These are phyloP conservation scores for Phylloporus rhodoxanthus DNA, from an alignment of 768 basidiomycete genomes.

Conservation along the genomic window DNA sequence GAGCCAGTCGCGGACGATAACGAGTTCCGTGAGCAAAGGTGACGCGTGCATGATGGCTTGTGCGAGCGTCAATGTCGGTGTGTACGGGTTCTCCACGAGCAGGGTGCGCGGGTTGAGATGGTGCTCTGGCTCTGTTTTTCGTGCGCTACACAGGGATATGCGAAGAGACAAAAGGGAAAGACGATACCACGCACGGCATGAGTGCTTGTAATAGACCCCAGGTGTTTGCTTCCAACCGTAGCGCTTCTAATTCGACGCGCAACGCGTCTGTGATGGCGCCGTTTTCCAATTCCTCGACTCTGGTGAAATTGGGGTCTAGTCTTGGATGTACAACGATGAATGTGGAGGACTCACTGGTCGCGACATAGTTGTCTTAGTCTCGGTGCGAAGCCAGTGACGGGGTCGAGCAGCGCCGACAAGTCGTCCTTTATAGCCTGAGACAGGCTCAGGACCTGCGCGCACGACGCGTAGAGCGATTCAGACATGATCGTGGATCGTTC, in stretches of 20 bases:
- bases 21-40: slow-evolving; percentile 64
- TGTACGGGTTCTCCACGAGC: slow-evolving; percentile 72
- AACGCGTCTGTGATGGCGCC: slow-evolving; percentile 32
- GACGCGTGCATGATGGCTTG: slow-evolving; percentile 67
- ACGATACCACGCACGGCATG: slow-evolving; percentile 52
- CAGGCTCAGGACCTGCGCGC: slow-evolving; percentile 58
- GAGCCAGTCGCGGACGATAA: slow-evolving; percentile 84
- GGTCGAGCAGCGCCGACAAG: slow-evolving; percentile 56
- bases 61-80: slow-evolving; percentile 68
- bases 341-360: slow-evolving; percentile 46
- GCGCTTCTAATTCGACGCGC: slow-evolving; percentile 51
- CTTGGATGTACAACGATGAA: not conserved
- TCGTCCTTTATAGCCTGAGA: slow-evolving; percentile 54
- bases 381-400: slow-evolving; percentile 66
- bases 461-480: slow-evolving; percentile 50
- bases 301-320: slow-evolving; percentile 19
- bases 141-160: slow-evolving; percentile 39
- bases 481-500: slow-evolving; percentile 21
- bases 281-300: slow-evolving; percentile 50
- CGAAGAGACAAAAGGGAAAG: not conserved
- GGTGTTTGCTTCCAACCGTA: slow-evolving; percentile 72
- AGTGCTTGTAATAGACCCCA: slow-evolving; percentile 78
- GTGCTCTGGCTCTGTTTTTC: slow-evolving; percentile 53
- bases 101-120: slow-evolving; percentile 49
- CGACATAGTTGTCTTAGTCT: slow-evolving; percentile 46